phyloP scores from a whole-genome alignment of 139 green algal genomes.

The Coelastrella sp. region DNA sequence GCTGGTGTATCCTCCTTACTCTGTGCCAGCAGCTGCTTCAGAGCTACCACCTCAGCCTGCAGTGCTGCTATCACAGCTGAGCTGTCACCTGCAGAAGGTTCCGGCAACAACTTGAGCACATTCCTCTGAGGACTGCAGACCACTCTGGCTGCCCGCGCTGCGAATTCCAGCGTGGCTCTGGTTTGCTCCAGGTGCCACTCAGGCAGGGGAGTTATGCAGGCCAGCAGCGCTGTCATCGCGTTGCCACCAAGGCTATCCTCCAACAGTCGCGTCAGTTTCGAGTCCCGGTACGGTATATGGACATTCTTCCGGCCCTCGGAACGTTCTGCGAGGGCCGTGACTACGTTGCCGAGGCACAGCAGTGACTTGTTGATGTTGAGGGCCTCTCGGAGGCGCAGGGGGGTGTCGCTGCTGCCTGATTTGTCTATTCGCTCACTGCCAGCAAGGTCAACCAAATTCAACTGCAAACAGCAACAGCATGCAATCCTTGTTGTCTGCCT shows the following conservation, averaged over 20 bases:
- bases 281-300: slow-evolving; percentile 77
- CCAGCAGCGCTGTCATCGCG: slow-evolving; percentile 72
- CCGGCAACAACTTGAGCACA: slow-evolving; percentile 17
- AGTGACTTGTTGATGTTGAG: slow-evolving; percentile 88
- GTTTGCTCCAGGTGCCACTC: slow-evolving; percentile 38
- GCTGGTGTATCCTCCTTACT: neutral
- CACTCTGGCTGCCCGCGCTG: slow-evolving; percentile 20
- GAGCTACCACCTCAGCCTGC: slow-evolving; percentile 20
- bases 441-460: slow-evolving; percentile 94
- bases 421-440: slow-evolving; percentile 80
- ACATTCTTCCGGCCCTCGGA: slow-evolving; percentile 56
- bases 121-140: slow-evolving; percentile 40
- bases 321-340: slow-evolving; percentile 73
- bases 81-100: neutral
- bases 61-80: neutral
- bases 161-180: slow-evolving; percentile 38
- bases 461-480: slow-evolving; percentile 56
- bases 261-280: slow-evolving; percentile 80
- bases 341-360: slow-evolving; percentile 75
- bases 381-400: slow-evolving; percentile 76
- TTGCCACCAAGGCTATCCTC: slow-evolving; percentile 81
- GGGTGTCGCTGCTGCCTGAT: slow-evolving; percentile 49
- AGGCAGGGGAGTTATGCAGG: slow-evolving; percentile 42
- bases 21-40: slow-evolving; percentile 16
- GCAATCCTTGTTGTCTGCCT: too few species aligned